A percentile compares a stretch with the other conserved stretches of the same genome.
phyloP scores from a whole-genome alignment of 2,329 filamentous ascomycete species.

The Xylariaceae sp. region DNA sequence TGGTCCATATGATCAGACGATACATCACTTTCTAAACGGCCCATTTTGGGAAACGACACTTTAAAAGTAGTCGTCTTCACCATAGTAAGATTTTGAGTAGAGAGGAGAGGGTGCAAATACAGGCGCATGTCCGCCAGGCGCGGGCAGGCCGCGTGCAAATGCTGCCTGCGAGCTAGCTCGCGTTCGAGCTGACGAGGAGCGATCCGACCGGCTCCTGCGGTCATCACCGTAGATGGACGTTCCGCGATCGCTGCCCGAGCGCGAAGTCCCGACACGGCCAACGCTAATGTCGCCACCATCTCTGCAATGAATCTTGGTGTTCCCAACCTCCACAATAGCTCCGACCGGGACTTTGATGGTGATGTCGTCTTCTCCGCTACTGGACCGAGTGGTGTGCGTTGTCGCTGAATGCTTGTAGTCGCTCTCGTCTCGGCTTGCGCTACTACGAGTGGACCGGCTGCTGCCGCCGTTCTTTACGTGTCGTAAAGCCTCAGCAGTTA shows the following conservation, averaged over 20 bases:
- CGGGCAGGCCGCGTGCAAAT: constrained; percentile 41
- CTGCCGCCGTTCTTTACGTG: constrained; percentile 56
- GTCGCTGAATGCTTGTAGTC: constrained; percentile 67
- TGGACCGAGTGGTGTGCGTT: constrained; percentile 64
- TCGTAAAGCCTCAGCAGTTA: constrained; percentile 63
- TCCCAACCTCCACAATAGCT: constrained; percentile 61
- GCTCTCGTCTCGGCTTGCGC: constrained; percentile 66
- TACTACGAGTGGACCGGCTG: constrained; percentile 64
- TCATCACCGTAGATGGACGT: constrained; percentile 57
- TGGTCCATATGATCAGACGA: neutral
- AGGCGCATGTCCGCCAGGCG: constrained; percentile 7
- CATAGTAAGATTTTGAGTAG: constrained; percentile 12
- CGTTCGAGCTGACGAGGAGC: constrained; percentile 49
- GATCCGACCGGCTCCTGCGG: constrained; percentile 47
- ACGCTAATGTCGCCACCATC: constrained; percentile 67
- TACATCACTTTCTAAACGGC: neutral
- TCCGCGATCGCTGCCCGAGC: constrained; percentile 57
- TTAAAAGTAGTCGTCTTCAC: constrained; percentile 9
- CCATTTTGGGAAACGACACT: neutral
- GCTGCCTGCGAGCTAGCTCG: constrained; percentile 59
- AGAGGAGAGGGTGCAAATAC: constrained; percentile 21
- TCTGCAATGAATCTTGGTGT: constrained; percentile 62
- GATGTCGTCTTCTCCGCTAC: constrained; percentile 60
- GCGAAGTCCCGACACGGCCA: constrained; percentile 42
- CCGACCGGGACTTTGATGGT: constrained; percentile 65